Percentiles rank a stretch among this genome's conserved stretches.
These are phyloP conservation scores for Globisporangium spiculum DNA, from an alignment of 352 stramenopile genomes.

Conservation along the genomic window DNA sequence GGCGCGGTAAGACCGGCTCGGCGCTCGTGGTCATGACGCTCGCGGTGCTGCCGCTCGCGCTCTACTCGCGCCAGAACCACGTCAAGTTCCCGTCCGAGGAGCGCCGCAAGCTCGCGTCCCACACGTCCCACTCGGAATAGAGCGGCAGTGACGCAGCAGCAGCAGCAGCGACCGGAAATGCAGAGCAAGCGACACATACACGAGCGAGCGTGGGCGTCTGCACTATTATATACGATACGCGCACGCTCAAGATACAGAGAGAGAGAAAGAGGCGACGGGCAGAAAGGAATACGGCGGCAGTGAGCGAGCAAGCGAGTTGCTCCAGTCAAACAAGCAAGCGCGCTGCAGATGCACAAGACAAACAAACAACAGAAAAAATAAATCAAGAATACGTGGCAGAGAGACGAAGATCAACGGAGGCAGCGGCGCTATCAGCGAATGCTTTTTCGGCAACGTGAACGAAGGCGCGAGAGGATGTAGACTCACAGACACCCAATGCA, in stretches of 20 bases:
- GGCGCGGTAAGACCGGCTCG: conserved; percentile 73
- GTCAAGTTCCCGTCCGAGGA: conserved; percentile 74
- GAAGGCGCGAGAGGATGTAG: not conserved
- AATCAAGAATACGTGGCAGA: conserved; percentile 3
- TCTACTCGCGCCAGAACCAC: conserved; percentile 62
- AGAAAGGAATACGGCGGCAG: not conserved
- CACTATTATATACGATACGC: conserved; percentile 12
- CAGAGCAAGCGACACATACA: not conserved
- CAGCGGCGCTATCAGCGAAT: not conserved
- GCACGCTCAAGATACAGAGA: conserved; percentile 4
- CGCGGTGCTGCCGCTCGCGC: conserved; percentile 44
- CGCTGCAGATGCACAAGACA: not conserved
- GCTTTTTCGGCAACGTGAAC: not conserved
- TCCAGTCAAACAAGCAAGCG: not conserved
- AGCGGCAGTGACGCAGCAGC: not conserved
- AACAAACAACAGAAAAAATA: not conserved
- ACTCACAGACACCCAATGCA: not conserved
- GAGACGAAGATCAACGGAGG: not conserved
- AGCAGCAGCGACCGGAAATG: not conserved
- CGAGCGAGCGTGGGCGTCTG: not conserved
- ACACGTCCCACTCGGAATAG: conserved; percentile 14
- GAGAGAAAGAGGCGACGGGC: not conserved
- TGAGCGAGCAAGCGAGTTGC: not conserved
- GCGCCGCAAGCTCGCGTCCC: conserved; percentile 47
- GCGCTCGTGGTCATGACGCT: conserved; percentile 50